Base-by-base conservation (phyloP, 2,329 filamentous ascomycete genomes). In the Coccinonectria pachysandricola region DNA sequence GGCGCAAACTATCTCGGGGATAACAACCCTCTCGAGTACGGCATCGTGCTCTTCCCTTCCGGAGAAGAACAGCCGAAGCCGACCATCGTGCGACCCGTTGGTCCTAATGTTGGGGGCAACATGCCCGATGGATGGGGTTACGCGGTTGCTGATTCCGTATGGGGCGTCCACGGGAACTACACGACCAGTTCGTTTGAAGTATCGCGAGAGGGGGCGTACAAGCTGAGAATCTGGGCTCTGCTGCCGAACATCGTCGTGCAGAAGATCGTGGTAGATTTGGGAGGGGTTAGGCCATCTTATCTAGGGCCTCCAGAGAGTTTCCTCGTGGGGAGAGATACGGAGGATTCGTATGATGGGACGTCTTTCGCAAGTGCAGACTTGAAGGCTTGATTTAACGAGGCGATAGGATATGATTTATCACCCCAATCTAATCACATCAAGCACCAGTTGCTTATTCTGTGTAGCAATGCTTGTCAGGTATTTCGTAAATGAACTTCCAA, bases 1-100 rank as follows among this genome's bases (percentile, higher is more conserved):
- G 57, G 54, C 1, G 59, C 63, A 21, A 73, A 73, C 43, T 68
- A 68, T 40, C 55, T 68, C 4, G 66, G 65, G 14, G 58, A 66
- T 19, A 37, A 49, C 6, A 55, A 54, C 7, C 65, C 67, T 1
- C 54, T 72, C 0, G 60, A 68, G 39, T 71, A 72, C 39, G 64
- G 49, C 15, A 49, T 72, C 6, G 50, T 57, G 0, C 48, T 71
- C 4, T 66, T 62, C 40, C 59, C 60, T 0, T 40, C 53, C 1
- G 49, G 49, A 5, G 29, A 41, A n/a, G n/a, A 75, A 30, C 70
- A 68, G 9, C 67, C 64, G 5, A 62, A 74, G 7, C 60, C 24
- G 2, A 27, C 23, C 8, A 40, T 31, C 1, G 23, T 24, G 0
- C n/a, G n/a, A n/a, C n/a, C n/a, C n/a, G 29, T 37, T 12, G 38